Percentiles rank a stretch among this genome's conserved stretches.
Evolutionary conservation across 208 protist species (phyloP).

Genomic region (Herpetomonas samuelpessoai): DNA sequence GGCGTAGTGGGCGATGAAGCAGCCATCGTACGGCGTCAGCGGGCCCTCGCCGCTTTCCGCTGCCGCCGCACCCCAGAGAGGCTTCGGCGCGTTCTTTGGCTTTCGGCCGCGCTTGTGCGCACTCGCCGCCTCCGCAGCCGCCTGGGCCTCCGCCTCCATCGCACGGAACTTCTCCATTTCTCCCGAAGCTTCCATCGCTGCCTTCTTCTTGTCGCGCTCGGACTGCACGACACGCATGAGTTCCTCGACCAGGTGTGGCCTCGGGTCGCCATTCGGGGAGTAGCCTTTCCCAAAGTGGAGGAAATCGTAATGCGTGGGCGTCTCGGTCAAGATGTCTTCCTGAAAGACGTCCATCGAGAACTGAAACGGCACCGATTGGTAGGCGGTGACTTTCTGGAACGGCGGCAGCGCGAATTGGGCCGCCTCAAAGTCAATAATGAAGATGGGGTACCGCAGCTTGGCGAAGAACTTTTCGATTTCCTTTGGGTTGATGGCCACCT

Average conservation of each 20-base stretch:
- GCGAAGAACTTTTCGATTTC: conserved; percentile 82
- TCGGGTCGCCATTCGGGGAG: conserved; percentile 80
- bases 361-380: conserved; percentile 85
- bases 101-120: conserved; percentile 20
- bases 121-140: conserved; percentile 10
- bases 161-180: conserved; percentile 38
- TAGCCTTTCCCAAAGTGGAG: conserved; percentile 87
- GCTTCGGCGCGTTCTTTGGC: conserved; percentile 29
- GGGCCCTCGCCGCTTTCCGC: conserved; percentile 42
- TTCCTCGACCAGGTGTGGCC: conserved; percentile 58
- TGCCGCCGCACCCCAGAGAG: conserved; percentile 23
- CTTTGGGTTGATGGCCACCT: conserved; percentile 62
- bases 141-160: conserved; percentile 17
- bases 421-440: conserved; percentile 91
- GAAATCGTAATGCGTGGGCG: conserved; percentile 86
- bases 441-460: conserved; percentile 74
- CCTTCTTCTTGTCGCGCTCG: conserved; percentile 72
- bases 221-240: conserved; percentile 73
- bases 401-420: conserved; percentile 86
- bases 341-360: conserved; percentile 91
- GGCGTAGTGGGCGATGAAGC: conserved; percentile 86
- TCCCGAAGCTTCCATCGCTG: conserved; percentile 51
- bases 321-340: conserved; percentile 81
- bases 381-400: conserved; percentile 73
- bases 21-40: conserved; percentile 74